Evolutionary conservation across 768 basidiomycete species (phyloP).

Genomic region (Leccinum broughii): DNA sequence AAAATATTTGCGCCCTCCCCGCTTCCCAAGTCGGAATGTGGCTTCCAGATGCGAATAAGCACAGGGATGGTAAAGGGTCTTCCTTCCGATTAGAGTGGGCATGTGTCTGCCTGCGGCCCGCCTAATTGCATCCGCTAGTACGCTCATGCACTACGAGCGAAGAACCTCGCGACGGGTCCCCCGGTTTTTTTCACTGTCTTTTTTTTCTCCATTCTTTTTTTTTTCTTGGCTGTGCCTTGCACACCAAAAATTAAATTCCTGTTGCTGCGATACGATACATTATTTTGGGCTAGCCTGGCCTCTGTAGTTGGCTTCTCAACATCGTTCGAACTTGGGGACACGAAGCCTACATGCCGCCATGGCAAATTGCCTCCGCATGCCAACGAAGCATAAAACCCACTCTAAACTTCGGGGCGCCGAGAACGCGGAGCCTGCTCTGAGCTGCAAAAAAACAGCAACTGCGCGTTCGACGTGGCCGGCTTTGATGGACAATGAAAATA

Average conservation of each 20-base stretch:
- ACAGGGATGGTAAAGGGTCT: slow-evolving; percentile 28
- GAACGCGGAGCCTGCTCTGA: slow-evolving; percentile 29
- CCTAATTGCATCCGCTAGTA: slow-evolving; percentile 26
- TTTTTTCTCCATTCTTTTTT: background rate
- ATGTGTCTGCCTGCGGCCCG: slow-evolving; percentile 34
- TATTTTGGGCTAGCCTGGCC: slow-evolving; percentile 11
- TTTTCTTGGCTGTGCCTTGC: slow-evolving; percentile 18
- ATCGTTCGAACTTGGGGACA: slow-evolving; percentile 6
- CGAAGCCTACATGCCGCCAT: slow-evolving; percentile 7
- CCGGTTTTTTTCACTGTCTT: slow-evolving; percentile 3
- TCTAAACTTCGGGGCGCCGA: background rate
- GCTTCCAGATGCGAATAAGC: slow-evolving; percentile 18
- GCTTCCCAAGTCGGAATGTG: slow-evolving; percentile 16
- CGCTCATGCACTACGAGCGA: slow-evolving; percentile 23
- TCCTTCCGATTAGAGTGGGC: slow-evolving; percentile 19
- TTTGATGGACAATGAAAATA: too few species aligned
- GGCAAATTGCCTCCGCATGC: background rate
- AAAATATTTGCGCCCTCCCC: slow-evolving; percentile 10
- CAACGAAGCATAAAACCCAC: background rate
- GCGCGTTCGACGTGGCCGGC: too few species aligned
- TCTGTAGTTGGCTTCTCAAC: background rate
- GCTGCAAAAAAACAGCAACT: too few species aligned
- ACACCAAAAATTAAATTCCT: slow-evolving; percentile 12
- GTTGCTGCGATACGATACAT: slow-evolving; percentile 1
- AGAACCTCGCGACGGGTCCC: slow-evolving; percentile 11